These are phyloP conservation scores for Calvatia gigantea DNA, from an alignment of 768 basidiomycete species.

Conservation along the genomic window DNA sequence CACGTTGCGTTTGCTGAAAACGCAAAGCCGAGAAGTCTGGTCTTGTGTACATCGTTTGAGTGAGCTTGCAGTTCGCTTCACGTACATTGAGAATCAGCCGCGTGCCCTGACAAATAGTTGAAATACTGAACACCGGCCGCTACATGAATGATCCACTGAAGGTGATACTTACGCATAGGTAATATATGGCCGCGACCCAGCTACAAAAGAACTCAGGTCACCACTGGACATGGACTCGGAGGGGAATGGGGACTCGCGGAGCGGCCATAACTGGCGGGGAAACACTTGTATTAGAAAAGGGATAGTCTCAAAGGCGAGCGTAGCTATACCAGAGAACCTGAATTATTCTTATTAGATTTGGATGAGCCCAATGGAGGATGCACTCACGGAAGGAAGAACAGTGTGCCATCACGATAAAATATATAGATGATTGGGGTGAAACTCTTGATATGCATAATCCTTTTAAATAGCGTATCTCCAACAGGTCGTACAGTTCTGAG, in stretches of 20 bases:
- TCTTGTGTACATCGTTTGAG: background rate
- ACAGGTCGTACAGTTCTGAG: background rate
- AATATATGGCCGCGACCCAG: background rate
- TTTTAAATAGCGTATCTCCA: background rate
- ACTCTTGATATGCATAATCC: background rate
- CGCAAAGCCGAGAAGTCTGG: background rate
- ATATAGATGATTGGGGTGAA: background rate
- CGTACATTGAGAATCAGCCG: background rate
- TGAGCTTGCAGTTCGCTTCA: background rate
- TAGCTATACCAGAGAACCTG: background rate
- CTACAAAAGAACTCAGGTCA: background rate
- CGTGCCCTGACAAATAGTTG: background rate
- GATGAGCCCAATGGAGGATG: too few species aligned
- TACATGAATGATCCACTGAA: background rate
- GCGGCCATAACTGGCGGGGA: background rate
- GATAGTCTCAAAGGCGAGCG: background rate
- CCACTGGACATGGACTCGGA: background rate
- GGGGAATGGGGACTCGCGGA: too few species aligned
- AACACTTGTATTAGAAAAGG: background rate
- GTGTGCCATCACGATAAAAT: background rate
- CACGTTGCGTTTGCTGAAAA: background rate
- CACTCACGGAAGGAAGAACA: background rate
- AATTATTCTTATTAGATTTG: background rate
- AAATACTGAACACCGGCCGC: background rate
- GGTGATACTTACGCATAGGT: background rate